Percentiles rank a stretch among this genome's conserved stretches.
Conservation (phyloP, 441 rosid species). For the Mallotus japonicus region DNA sequence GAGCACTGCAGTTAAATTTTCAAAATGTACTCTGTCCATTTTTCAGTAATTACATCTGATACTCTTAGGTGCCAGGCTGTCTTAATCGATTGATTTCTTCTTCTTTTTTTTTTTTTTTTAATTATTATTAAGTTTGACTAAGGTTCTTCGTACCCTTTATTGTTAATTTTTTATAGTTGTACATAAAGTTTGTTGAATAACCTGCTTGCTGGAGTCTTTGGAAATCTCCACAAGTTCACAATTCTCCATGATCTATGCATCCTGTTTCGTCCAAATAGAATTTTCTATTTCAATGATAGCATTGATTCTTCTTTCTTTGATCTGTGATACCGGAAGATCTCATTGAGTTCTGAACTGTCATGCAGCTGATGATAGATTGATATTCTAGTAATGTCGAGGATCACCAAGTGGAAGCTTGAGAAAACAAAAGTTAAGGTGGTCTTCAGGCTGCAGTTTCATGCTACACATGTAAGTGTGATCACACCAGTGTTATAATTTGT, state of each 20-base stretch:
- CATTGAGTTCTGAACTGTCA: constrained; percentile 17
- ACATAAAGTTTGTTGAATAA: neutral
- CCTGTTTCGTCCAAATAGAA: neutral
- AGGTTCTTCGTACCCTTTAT: neutral
- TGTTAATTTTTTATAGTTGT: neutral
- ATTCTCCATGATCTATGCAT: neutral
- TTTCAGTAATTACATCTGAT: neutral
- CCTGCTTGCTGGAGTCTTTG: constrained; percentile 1
- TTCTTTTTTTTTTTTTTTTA: neutral
- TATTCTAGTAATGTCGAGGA: constrained; percentile 70
- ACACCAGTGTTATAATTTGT: constrained; percentile 9
- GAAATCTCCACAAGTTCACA: neutral
- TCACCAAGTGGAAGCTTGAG: constrained; percentile 89
- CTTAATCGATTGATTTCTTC: neutral
- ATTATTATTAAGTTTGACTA: neutral
- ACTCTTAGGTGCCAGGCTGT: neutral
- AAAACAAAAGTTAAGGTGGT: constrained; percentile 97
- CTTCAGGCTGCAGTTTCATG: constrained; percentile 94
- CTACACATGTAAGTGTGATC: constrained; percentile 81
- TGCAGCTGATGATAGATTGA: constrained; percentile 43
- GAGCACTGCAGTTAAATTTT: neutral
- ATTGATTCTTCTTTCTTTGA: neutral
- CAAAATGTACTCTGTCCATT: neutral
- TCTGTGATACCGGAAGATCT: constrained; percentile 10
- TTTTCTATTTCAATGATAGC: neutral